Evolutionary conservation across 805 yeast genomes (phyloP), one percentile per base, ranked within the genome.

Genomic region (Spathaspora hagerdaliae): DNA sequence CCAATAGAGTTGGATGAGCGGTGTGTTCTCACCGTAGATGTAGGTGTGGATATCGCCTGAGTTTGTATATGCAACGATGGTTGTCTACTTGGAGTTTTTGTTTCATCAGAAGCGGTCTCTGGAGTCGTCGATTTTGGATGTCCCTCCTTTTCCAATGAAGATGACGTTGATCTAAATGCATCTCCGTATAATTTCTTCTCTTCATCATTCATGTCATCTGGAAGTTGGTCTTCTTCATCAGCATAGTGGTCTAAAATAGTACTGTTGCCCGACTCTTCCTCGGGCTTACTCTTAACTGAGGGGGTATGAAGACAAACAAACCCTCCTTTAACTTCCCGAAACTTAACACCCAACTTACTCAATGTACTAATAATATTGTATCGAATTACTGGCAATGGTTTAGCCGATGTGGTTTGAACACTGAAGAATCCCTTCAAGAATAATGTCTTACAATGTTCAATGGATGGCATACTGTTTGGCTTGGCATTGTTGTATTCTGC

Each of bases 361-460:
- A 91, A 74, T 1, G 86, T 92, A 15, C 81, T 77, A 27, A 91
- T 86, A 36, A 91, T 82, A 60, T 87, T 91, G 58, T 86, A 82
- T 45, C 97, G 79, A 46, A 91, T 90, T 51, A 87, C 86, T 10
- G 96, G 91, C 45, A 92, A 73, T 14, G 96, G 94, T 57, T 89
- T 89, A 4, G 96, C 87, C 2, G 97, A 89, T 0, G 98, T 91
- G 1, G 96, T 87, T 67, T 91, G 97, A 41, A 91, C 97, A 48
- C 92, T 83, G 67, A 91, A 91, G 59, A 92, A 91, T 1, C 97
- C 97, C 61, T 90, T 88, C 62, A 91, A 75, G 71, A 89, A 90
- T 52, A 91, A 76, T 1, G 96, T 91, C 67, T 85, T 85, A 49
- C 97, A 96, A 60, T 82, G 88, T 59, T 91, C 97, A 61, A 92